Evolutionary conservation across 306 rosid genomes (phyloP).

Genomic region (Pueraria montana): DNA sequence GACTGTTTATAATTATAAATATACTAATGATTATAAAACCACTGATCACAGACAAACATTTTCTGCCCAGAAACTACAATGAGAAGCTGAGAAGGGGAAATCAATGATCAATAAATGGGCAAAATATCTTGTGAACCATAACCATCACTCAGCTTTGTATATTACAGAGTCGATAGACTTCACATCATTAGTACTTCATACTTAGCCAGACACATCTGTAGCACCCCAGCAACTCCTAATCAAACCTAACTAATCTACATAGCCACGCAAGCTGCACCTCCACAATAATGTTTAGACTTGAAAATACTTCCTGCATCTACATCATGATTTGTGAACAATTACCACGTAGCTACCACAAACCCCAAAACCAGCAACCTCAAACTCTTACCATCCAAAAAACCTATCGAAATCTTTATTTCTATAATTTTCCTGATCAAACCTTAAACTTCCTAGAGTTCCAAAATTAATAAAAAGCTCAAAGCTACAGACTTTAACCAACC

Average conservation of each 20-base stretch:
- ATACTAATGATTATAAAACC: slow-evolving; percentile 2
- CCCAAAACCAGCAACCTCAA: slow-evolving; percentile 25
- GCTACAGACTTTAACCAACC: slow-evolving; percentile 15
- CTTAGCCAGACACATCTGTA: not conserved
- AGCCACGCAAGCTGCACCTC: slow-evolving; percentile 1
- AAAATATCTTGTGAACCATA: slow-evolving; percentile 12
- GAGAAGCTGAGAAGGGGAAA: slow-evolving; percentile 17
- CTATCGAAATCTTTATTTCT: not conserved
- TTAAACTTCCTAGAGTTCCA: not conserved
- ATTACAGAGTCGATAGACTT: slow-evolving; percentile 8
- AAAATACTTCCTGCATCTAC: slow-evolving; percentile 1
- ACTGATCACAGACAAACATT: not conserved
- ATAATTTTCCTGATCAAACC: not conserved
- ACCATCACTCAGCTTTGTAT: slow-evolving; percentile 11
- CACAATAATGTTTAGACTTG: not conserved
- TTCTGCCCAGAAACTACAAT: not conserved
- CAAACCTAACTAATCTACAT: not conserved
- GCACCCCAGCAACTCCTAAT: slow-evolving; percentile 24
- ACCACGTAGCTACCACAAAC: not conserved
- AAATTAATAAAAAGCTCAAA: slow-evolving; percentile 26
- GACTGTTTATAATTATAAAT: not conserved
- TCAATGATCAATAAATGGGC: not conserved
- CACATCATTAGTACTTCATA: not conserved
- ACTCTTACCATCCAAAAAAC: not conserved
- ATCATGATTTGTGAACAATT: slow-evolving; percentile 7